phyloP scores from a whole-genome alignment of 108 stramenopile species.

The Nitzschia sp. region DNA sequence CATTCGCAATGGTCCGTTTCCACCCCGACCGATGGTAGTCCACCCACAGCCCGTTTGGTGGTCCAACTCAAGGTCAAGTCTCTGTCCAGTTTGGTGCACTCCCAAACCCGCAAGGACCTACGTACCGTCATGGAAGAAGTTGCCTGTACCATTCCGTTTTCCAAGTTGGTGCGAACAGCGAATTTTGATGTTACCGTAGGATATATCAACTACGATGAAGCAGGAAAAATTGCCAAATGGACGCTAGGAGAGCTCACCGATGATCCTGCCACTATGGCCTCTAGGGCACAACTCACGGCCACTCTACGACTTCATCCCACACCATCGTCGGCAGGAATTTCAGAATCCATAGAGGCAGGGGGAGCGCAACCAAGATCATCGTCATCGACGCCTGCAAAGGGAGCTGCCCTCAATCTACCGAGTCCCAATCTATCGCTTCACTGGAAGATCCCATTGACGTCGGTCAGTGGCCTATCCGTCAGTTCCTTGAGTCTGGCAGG shows the following conservation, averaged over 20 bases:
- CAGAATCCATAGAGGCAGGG: background rate
- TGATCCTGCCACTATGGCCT: conserved; percentile 14
- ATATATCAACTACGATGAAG: conserved; percentile 91
- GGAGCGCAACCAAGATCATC: background rate
- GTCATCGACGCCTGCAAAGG: conserved; percentile 12
- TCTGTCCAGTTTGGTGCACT: conserved; percentile 64
- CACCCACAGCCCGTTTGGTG: conserved; percentile 46
- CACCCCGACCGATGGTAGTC: conserved; percentile 6
- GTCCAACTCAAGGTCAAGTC: conserved; percentile 59
- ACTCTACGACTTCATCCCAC: conserved; percentile 19
- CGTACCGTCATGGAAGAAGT: conserved; percentile 85
- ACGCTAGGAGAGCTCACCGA: conserved; percentile 84
- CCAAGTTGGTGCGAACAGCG: conserved; percentile 82
- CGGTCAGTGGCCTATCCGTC: conserved; percentile 90
- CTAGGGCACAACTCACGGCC: conserved; percentile 30
- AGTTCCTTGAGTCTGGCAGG: conserved; percentile 86
- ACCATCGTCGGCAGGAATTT: background rate
- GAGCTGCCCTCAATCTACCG: conserved; percentile 18
- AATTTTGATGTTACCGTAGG: conserved; percentile 79
- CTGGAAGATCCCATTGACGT: conserved; percentile 94
- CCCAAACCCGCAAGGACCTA: conserved; percentile 65
- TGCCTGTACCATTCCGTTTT: conserved; percentile 89
- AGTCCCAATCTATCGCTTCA: conserved; percentile 79
- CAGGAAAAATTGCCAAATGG: conserved; percentile 95
- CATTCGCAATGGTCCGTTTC: conserved; percentile 57